A percentile compares a stretch with the other conserved stretches of the same genome.
Evolutionary conservation across 2,329 filamentous ascomycete species (phyloP).

Genomic region (Fusarium buharicum): DNA sequence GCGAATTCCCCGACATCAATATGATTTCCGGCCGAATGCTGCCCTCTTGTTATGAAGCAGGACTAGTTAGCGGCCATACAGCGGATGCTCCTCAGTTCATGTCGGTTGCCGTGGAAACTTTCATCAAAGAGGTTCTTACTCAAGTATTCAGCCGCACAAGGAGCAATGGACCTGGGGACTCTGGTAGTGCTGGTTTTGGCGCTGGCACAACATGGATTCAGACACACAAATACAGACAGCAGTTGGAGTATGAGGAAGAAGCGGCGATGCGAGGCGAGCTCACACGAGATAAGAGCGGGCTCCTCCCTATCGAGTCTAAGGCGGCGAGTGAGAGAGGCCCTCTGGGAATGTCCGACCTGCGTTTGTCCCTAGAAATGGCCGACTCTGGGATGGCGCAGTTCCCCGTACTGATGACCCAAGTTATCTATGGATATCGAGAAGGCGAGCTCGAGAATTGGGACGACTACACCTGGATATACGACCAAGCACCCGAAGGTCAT

Average conservation of each 20-base stretch:
- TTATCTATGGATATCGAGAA: conserved; percentile 78
- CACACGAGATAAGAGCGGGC: conserved; percentile 76
- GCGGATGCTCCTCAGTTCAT: conserved; percentile 71
- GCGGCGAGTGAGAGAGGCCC: conserved; percentile 76
- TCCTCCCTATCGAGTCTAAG: conserved; percentile 84
- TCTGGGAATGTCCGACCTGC: conserved; percentile 80
- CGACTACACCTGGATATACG: conserved; percentile 66
- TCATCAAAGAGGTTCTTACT: conserved; percentile 73
- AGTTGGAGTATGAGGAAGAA: conserved; percentile 80
- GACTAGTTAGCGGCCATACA: conserved; percentile 68
- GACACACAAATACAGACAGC: conserved; percentile 79
- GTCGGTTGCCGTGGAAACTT: conserved; percentile 72
- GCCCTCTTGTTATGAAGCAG: conserved; percentile 74
- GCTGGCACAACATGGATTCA: conserved; percentile 77
- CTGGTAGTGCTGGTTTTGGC: conserved; percentile 70
- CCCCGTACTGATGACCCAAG: conserved; percentile 76
- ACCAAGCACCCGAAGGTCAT: conserved; percentile 44
- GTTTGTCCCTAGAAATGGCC: conserved; percentile 78
- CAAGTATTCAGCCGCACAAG: conserved; percentile 72
- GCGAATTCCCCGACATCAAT: conserved; percentile 74
- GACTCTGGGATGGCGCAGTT: conserved; percentile 82
- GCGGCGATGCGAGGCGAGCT: conserved; percentile 78
- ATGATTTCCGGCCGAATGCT: conserved; percentile 73
- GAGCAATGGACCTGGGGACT: conserved; percentile 72
- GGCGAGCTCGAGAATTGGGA: conserved; percentile 77